A percentile compares a stretch with the other conserved stretches of the same genome.
Evolutionary conservation across 179 eudicot species (phyloP).

Genomic region (Beta lomatogona): DNA sequence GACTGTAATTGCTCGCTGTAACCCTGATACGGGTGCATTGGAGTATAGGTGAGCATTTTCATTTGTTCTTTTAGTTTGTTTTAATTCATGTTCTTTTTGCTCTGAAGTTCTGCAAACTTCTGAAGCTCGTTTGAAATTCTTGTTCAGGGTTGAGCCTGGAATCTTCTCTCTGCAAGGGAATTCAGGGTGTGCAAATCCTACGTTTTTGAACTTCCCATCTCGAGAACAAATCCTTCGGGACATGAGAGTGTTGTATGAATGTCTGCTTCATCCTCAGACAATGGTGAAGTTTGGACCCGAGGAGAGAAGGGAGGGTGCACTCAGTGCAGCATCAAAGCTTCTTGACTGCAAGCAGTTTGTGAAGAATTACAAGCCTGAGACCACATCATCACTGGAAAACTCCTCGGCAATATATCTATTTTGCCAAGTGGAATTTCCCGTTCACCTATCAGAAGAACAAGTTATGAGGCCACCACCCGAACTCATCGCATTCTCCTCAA

Average conservation of each 20-base stretch:
- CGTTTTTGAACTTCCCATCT: constrained; percentile 40
- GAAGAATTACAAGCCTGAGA: constrained; percentile 64
- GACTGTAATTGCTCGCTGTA: constrained; percentile 59
- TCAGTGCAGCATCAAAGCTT: constrained; percentile 59
- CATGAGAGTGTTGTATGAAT: constrained; percentile 61
- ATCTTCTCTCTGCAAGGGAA: constrained; percentile 26
- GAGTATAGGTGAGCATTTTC: constrained; percentile 65
- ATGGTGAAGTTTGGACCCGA: constrained; percentile 49
- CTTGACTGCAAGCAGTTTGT: constrained; percentile 97
- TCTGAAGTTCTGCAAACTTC: background rate
- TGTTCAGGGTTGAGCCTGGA: constrained; percentile 64
- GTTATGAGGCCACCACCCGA: constrained; percentile 59
- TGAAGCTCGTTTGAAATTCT: background rate
- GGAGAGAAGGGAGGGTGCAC: constrained; percentile 38
- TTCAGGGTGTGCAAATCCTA: constrained; percentile 8
- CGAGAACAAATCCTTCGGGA: constrained; percentile 62
- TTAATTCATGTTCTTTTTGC: background rate
- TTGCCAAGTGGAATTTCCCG: constrained; percentile 62
- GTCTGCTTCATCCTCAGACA: constrained; percentile 63
- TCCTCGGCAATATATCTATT: constrained; percentile 37
- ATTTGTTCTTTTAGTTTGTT: background rate
- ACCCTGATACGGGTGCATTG: constrained; percentile 62
- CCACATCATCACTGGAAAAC: constrained; percentile 24
- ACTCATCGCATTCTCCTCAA: constrained; percentile 46
- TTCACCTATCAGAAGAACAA: constrained; percentile 37